These are phyloP conservation scores for Penicillium verrucosum DNA, from an alignment of 2,329 filamentous ascomycete species.

Conservation along the genomic window DNA sequence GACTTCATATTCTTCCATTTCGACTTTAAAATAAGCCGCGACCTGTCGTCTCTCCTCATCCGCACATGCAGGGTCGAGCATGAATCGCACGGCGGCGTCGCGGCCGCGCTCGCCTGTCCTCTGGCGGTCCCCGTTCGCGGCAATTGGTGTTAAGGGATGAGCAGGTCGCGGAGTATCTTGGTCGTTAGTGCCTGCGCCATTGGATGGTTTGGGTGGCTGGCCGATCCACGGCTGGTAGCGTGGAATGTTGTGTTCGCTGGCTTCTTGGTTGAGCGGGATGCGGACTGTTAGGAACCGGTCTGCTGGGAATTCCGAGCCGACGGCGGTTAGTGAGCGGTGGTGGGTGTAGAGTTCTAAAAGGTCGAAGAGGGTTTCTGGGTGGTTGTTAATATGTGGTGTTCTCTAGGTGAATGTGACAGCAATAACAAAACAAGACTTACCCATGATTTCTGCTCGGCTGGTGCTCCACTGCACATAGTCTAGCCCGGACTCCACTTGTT, in stretches of 20 bases:
- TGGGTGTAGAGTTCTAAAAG: constrained; percentile 90
- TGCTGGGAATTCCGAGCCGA: constrained; percentile 69
- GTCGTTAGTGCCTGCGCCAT: constrained; percentile 16
- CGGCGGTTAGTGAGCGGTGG: constrained; percentile 68
- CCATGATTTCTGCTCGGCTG: constrained; percentile 47
- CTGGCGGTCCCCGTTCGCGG: constrained; percentile 45
- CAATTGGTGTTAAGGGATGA: constrained; percentile 46
- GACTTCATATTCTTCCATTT: constrained; percentile 65
- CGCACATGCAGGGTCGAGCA: constrained; percentile 76
- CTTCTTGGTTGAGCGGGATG: constrained; percentile 80
- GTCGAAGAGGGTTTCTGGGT: constrained; percentile 76
- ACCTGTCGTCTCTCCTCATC: constrained; percentile 67
- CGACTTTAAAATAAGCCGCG: constrained; percentile 66
- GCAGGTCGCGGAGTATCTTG: constrained; percentile 5
- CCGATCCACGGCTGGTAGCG: constrained; percentile 60
- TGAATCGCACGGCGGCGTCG: constrained; percentile 81
- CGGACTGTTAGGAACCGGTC: constrained; percentile 81
- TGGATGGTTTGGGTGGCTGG: constrained; percentile 23
- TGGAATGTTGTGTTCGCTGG: constrained; percentile 59
- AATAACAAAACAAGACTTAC: constrained; percentile 48
- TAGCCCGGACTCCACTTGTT: constrained; percentile 46
- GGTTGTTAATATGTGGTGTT: constrained; percentile 25
- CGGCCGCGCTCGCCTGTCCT: constrained; percentile 45
- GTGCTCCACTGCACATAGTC: constrained; percentile 52
- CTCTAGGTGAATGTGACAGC: constrained; percentile 4